phyloP scores from a whole-genome alignment of 495 filamentous ascomycete genomes.

The Tuber melanosporum region DNA sequence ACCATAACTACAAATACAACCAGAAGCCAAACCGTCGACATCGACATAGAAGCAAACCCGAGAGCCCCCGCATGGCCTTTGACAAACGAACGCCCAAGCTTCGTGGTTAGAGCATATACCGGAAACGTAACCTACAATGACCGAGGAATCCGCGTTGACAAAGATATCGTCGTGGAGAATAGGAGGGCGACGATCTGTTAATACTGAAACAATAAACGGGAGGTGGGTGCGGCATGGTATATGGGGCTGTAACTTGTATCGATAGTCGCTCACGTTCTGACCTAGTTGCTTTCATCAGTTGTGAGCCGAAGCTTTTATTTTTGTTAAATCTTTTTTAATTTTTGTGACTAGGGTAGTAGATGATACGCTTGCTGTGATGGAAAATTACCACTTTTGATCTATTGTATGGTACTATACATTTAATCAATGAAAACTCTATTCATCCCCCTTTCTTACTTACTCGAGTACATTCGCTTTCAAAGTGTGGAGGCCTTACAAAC shows the following conservation, averaged over 20 bases:
- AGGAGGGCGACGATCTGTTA: neutral
- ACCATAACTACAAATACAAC: neutral
- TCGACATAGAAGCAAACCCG: neutral
- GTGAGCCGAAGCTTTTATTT: too few species aligned
- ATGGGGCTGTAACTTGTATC: neutral
- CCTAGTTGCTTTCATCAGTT: neutral
- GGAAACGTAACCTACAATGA: neutral
- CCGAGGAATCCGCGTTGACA: constrained; percentile 2
- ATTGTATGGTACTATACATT: neutral
- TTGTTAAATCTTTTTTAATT: neutral
- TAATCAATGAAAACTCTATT: neutral
- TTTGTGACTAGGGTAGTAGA: neutral
- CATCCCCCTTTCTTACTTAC: neutral
- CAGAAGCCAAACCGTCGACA: neutral
- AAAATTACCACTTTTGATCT: neutral
- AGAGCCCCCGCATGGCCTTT: neutral
- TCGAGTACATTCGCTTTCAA: neutral
- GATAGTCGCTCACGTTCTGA: neutral
- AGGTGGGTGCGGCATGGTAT: neutral
- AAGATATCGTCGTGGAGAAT: constrained; percentile 16
- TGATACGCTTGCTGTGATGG: neutral
- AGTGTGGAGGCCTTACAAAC: neutral
- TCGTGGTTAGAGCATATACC: neutral
- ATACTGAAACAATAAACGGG: neutral
- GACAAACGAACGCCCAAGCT: neutral